These are phyloP conservation scores for Phytophthora citrophthora DNA, from an alignment of 352 stramenopile species.

Conservation along the genomic window DNA sequence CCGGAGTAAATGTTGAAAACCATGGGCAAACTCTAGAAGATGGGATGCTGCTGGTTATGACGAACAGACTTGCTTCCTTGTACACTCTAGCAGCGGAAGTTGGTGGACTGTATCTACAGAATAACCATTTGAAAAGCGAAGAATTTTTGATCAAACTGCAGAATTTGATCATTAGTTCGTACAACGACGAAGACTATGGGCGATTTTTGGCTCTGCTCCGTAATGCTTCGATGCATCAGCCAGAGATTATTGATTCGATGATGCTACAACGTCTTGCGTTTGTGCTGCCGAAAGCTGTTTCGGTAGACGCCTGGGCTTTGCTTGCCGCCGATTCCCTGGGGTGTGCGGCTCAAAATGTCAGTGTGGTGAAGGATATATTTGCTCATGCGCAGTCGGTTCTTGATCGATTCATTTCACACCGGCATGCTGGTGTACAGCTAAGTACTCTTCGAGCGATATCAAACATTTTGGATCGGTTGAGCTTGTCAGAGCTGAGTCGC, in stretches of 20 bases:
- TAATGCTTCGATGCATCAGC: constrained; percentile 67
- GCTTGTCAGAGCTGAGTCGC: constrained; percentile 25
- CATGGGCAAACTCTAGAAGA: constrained; percentile 44
- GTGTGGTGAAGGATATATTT: constrained; percentile 50
- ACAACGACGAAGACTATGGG: constrained; percentile 69
- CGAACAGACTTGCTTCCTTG: constrained; percentile 50
- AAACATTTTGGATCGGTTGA: constrained; percentile 43
- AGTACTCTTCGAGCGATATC: constrained; percentile 50
- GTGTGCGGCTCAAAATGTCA: constrained; percentile 49
- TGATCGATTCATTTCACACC: constrained; percentile 59
- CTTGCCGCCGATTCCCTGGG: constrained; percentile 52
- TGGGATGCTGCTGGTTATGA: constrained; percentile 58
- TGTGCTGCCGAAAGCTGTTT: constrained; percentile 62
- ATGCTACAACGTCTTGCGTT: constrained; percentile 80
- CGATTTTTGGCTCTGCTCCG: constrained; percentile 69
- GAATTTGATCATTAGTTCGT: constrained; percentile 54
- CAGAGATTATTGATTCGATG: constrained; percentile 59
- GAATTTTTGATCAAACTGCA: constrained; percentile 46
- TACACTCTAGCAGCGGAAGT: constrained; percentile 77
- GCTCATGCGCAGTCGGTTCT: constrained; percentile 55
- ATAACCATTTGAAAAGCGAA: constrained; percentile 6
- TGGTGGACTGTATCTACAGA: constrained; percentile 51
- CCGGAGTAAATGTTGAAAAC: constrained; percentile 28
- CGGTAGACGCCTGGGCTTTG: constrained; percentile 65
- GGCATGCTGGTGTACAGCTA: constrained; percentile 55